Percentiles rank a stretch among this genome's conserved stretches.
phyloP scores from a whole-genome alignment of 768 basidiomycete genomes.

The Glaciozyma antarctica region DNA sequence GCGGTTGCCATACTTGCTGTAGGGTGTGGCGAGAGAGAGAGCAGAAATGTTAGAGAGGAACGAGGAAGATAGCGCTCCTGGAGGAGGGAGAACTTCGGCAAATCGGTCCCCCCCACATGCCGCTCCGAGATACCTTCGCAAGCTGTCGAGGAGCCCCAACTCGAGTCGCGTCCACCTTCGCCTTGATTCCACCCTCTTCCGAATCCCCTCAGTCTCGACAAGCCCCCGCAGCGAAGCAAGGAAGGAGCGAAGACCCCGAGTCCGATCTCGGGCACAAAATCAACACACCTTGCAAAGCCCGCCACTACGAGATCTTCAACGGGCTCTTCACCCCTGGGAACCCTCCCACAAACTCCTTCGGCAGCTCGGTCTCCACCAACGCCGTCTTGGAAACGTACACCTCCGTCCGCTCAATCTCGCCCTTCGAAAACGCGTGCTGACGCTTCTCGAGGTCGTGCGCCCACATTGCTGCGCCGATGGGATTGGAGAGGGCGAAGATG shows the following conservation, averaged over 20 bases:
- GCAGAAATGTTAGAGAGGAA: too few relatives aligned
- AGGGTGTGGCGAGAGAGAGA: too few relatives aligned
- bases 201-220: too few relatives aligned
- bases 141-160: too few relatives aligned
- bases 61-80: neutral
- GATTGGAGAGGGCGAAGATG: conserved; percentile 41
- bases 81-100: neutral
- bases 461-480: conserved; percentile 37
- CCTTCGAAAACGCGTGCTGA: conserved; percentile 29
- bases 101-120: conserved; percentile 3
- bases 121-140: too few relatives aligned
- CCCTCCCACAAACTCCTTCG: conserved; percentile 27
- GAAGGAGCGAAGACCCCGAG: too few relatives aligned
- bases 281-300: neutral
- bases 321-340: conserved; percentile 30
- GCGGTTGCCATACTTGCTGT: conserved; percentile 25
- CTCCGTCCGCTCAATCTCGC: conserved; percentile 22
- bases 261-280: too few relatives aligned
- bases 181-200: too few relatives aligned
- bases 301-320: conserved; percentile 15
- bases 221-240: too few relatives aligned
- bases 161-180: too few relatives aligned
- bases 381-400: conserved; percentile 32
- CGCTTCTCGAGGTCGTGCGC: conserved; percentile 34
- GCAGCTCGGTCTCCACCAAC: conserved; percentile 20